A percentile compares a stretch with the other conserved stretches of the same genome.
phyloP scores from a whole-genome alignment of 306 rosid species.

The Corylus avellana region DNA sequence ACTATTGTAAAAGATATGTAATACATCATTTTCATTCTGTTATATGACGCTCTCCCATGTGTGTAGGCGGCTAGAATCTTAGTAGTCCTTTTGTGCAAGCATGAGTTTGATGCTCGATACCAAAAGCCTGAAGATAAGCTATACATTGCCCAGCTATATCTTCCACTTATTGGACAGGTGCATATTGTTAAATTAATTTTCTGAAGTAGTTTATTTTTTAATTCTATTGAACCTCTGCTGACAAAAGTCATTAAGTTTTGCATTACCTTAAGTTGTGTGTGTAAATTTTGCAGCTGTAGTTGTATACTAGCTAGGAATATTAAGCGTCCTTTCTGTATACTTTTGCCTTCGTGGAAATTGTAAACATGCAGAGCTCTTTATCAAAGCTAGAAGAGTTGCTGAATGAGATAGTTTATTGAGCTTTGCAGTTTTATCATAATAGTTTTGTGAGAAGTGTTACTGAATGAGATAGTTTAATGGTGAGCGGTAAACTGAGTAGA shows the following conservation, averaged over 20 bases:
- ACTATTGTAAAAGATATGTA: slow-evolving; percentile 6
- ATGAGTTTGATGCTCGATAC: slow-evolving; percentile 97
- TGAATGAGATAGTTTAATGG: neutral
- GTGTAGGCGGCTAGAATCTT: slow-evolving; percentile 89
- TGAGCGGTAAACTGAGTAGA: neutral
- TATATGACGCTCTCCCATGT: slow-evolving; percentile 15
- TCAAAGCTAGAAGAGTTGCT: neutral
- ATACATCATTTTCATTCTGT: slow-evolving; percentile 7
- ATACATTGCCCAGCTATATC: slow-evolving; percentile 95
- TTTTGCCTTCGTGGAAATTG: neutral
- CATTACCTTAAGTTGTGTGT: neutral
- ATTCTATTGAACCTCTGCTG: neutral
- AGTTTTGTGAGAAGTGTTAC: neutral
- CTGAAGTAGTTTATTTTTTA: neutral
- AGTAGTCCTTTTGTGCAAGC: slow-evolving; percentile 96
- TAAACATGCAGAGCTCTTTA: neutral
- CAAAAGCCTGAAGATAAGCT: slow-evolving; percentile 97
- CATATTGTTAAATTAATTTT: slow-evolving; percentile 13
- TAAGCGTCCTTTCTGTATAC: neutral
- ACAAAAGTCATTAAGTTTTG: neutral
- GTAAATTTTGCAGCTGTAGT: neutral
- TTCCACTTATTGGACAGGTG: slow-evolving; percentile 97
- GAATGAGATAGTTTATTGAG: too few species aligned
- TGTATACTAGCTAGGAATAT: neutral
- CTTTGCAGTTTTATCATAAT: too few species aligned